Evolutionary conservation across 768 basidiomycete genomes (phyloP).

Genomic region (Collybia nuda): DNA sequence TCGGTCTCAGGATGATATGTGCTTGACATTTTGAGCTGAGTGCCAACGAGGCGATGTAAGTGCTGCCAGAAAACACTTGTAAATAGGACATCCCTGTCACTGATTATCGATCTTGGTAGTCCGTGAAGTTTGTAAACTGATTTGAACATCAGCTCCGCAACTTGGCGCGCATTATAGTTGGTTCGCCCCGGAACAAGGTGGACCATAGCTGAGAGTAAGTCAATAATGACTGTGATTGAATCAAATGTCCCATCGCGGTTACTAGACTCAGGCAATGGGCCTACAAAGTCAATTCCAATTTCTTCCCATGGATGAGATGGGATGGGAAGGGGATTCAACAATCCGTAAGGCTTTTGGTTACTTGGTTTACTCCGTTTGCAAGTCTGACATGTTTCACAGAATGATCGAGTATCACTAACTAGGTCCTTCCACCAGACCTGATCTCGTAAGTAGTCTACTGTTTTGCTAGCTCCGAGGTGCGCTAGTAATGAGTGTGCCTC

Average conservation of each 20-base stretch:
- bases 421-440: conserved; percentile 1
- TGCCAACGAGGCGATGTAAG: conserved; percentile 16
- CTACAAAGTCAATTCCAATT: background rate
- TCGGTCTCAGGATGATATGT: conserved; percentile 14
- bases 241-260: conserved; percentile 11
- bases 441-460: background rate
- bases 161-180: conserved; percentile 12
- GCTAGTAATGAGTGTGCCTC: conserved; percentile 3
- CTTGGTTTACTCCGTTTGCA: background rate
- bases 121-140: conserved; percentile 27
- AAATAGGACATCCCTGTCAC: conserved; percentile 19
- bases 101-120: conserved; percentile 17
- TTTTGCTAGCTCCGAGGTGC: background rate
- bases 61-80: conserved; percentile 11
- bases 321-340: background rate
- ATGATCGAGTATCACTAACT: background rate
- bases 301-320: background rate
- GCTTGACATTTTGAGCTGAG: conserved; percentile 25
- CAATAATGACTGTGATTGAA: conserved; percentile 19
- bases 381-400: background rate
- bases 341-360: background rate
- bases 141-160: conserved; percentile 20
- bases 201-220: conserved; percentile 13
- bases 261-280: background rate
- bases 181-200: conserved; percentile 14